Evolutionary conservation across 306 rosid genomes (phyloP).

Genomic region (Cicer cuneatum): DNA sequence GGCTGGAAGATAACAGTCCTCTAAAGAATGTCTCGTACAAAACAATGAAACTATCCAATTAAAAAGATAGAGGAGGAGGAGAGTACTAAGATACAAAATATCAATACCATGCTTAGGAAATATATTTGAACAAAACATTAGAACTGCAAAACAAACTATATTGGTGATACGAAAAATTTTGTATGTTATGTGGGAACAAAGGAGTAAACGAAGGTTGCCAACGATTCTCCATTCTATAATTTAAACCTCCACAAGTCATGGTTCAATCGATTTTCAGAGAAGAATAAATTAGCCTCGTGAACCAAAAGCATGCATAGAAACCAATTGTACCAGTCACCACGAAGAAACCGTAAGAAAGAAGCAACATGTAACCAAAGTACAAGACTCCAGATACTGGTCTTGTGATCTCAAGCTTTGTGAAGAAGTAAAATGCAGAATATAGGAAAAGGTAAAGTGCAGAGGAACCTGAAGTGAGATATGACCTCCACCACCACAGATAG

Average conservation of each 20-base stretch:
- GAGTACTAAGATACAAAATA: conserved; percentile 34
- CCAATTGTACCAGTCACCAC: conserved; percentile 90
- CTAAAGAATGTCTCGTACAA: conserved; percentile 44
- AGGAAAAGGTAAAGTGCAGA: conserved; percentile 90
- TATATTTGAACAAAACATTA: conserved; percentile 28
- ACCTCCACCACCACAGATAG: conserved; percentile 97
- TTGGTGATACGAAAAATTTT: conserved; percentile 38
- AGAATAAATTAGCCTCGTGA: conserved; percentile 83
- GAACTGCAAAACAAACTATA: conserved; percentile 51
- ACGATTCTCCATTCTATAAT: conserved; percentile 26
- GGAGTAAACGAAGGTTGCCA: conserved; percentile 36
- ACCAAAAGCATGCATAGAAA: conserved; percentile 92
- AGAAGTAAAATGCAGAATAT: conserved; percentile 88
- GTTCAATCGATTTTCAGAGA: conserved; percentile 83
- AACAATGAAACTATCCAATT: conserved; percentile 37
- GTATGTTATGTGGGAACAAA: conserved; percentile 50
- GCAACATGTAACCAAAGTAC: conserved; percentile 91
- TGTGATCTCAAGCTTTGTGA: conserved; percentile 85
- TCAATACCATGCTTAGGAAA: conserved; percentile 7
- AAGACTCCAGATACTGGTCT: conserved; percentile 86
- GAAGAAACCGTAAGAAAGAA: conserved; percentile 79
- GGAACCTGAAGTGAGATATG: conserved; percentile 89
- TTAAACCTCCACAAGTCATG: conserved; percentile 30
- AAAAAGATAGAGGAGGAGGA: neutral
- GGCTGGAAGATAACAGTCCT: conserved; percentile 44